These are phyloP conservation scores for Coemansia reversa DNA, from an alignment of 192 early-diverging fungal genomes.

Conservation along the genomic window DNA sequence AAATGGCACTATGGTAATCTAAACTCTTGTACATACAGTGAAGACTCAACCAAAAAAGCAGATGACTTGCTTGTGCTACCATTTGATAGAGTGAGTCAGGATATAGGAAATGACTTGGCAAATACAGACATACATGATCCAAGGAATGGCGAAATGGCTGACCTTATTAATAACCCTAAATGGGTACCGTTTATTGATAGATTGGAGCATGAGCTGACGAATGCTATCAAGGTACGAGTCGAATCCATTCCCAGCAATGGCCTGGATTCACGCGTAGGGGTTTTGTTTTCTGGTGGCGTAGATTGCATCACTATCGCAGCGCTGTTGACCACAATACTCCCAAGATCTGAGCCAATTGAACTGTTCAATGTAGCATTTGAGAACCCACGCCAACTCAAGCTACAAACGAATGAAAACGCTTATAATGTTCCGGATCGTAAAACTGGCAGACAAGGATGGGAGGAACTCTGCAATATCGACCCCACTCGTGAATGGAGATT, in stretches of 20 bases:
- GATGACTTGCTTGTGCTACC: conserved; percentile 5
- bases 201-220: conserved; percentile 15
- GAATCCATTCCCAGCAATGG: conserved; percentile 22
- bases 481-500: conserved; percentile 84
- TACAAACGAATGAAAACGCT: not conserved
- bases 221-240: conserved; percentile 21
- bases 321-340: conserved; percentile 70
- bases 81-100: conserved; percentile 16
- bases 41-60: too few species aligned
- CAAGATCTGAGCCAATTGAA: conserved; percentile 76
- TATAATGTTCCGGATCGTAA: conserved; percentile 80
- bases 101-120: not conserved
- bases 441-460: conserved; percentile 62
- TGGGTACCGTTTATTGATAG: conserved; percentile 33
- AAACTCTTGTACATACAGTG: not conserved
- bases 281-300: conserved; percentile 92
- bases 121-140: not conserved
- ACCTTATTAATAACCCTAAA: conserved; percentile 9
- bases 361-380: conserved; percentile 95
- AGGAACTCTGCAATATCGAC: conserved; percentile 59
- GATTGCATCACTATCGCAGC: conserved; percentile 92
- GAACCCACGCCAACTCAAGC: conserved; percentile 67
- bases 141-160: conserved; percentile 8
- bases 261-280: conserved; percentile 56
- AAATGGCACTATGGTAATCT: conserved; percentile 15